Base-by-base conservation (phyloP, 768 basidiomycete species). In the Fomitopsis pulvina region DNA sequence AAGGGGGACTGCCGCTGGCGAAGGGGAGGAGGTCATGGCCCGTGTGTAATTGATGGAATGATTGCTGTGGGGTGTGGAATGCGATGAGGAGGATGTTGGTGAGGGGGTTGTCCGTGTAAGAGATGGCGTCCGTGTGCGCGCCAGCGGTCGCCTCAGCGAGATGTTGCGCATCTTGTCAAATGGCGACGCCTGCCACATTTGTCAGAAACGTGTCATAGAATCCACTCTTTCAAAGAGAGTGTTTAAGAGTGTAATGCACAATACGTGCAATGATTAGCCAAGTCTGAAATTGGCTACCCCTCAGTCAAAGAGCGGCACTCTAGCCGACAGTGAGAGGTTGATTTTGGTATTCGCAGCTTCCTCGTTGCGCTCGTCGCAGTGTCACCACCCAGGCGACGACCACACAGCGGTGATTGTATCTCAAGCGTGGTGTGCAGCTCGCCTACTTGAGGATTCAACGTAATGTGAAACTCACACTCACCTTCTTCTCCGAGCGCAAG, bases 1-100 rank as follows among this genome's bases (percentile, higher is more conserved):
- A 27, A 83, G 69, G 12, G 80, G 77, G 27, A 79, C 60, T 9
- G 74, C 73, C n/a, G 74, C 67, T 18, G 68, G 59, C 1, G 80
- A 79, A 3, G 80, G 80, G 20, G 63, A 70, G n/a, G 65, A 59
- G 41, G 63, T 58, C 18, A 53, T 50, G 3, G 73, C 75, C 4
- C 59, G 63, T 32, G 70, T 64, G 34, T 74, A 56, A 4, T 37
- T 50, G 6, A 72, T 52, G 3, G 81, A 82, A 34, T 68, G 69
- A 48, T 66, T 74, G 51, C 80, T 83, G 11, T 71, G 73, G 21
- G 65, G 67, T 0, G 65, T 68, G 4, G 64, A 63, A 51, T 65
- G 54, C 11, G 61, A 58, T 4, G 58, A 55, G 6, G 60, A 57
- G 1, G 68, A 69, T 3, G 58, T 51, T 2, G 59, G 57, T 1